These are phyloP conservation scores for Aspergillus sp. DNA, from an alignment of 2,329 filamentous ascomycete genomes.

Conservation along the genomic window DNA sequence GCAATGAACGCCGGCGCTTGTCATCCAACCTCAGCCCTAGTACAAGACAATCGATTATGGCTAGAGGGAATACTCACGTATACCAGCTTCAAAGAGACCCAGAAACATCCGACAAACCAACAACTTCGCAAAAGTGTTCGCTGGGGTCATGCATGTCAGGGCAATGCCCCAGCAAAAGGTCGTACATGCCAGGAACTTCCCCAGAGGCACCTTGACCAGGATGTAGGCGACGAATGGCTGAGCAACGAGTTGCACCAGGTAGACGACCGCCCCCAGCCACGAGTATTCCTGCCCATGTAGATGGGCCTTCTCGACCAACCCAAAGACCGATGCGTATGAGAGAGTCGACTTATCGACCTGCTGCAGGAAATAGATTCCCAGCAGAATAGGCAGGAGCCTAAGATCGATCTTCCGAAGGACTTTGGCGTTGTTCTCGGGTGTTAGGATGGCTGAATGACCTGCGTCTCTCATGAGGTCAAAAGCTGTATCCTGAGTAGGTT, in stretches of 20 bases:
- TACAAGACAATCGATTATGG: neutral
- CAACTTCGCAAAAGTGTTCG: slow-evolving; percentile 52
- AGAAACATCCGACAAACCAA: slow-evolving; percentile 58
- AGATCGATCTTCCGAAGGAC: slow-evolving; percentile 56
- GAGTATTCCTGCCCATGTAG: slow-evolving; percentile 59
- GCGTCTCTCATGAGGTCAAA: slow-evolving; percentile 51
- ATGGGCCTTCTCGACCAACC: slow-evolving; percentile 59
- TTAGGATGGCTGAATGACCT: slow-evolving; percentile 51
- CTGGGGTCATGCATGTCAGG: slow-evolving; percentile 55
- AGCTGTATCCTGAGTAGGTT: slow-evolving; percentile 48
- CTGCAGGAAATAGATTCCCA: slow-evolving; percentile 65
- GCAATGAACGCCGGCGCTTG: slow-evolving; percentile 54
- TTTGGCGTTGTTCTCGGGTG: slow-evolving; percentile 54
- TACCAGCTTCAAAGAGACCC: slow-evolving; percentile 57
- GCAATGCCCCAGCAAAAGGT: slow-evolving; percentile 56
- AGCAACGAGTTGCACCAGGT: slow-evolving; percentile 56
- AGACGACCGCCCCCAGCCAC: slow-evolving; percentile 56
- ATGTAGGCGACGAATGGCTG: slow-evolving; percentile 56
- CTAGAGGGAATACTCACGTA: slow-evolving; percentile 27
- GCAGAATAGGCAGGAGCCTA: slow-evolving; percentile 55
- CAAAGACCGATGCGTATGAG: slow-evolving; percentile 64
- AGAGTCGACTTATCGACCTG: slow-evolving; percentile 65
- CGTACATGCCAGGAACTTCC: slow-evolving; percentile 59
- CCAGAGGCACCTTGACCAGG: slow-evolving; percentile 62
- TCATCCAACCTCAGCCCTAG: neutral